Conservation (phyloP, 352 stramenopile species). For the Phytophthora citricola region DNA sequence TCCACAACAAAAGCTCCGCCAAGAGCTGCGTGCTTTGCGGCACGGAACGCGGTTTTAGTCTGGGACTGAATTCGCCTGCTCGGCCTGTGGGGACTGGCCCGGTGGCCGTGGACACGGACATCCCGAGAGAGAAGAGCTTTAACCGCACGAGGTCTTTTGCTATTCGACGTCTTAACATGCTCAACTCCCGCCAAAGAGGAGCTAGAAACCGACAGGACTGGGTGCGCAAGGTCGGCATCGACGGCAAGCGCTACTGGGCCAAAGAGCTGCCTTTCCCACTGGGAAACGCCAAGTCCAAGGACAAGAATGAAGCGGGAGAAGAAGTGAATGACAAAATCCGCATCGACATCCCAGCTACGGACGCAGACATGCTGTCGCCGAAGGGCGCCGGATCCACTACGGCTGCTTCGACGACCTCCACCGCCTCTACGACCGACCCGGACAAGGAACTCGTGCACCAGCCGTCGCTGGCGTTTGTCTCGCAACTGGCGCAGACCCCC, state of each 20-base stretch:
- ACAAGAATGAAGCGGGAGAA: conserved; percentile 16
- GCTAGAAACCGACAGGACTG: conserved; percentile 85
- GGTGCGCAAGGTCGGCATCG: conserved; percentile 81
- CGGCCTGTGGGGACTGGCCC: conserved; percentile 34
- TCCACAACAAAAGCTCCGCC: conserved; percentile 86
- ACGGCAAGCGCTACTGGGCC: conserved; percentile 88
- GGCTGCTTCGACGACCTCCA: conserved; percentile 23
- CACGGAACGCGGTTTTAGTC: conserved; percentile 82
- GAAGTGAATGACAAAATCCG: conserved; percentile 25
- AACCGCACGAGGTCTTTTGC: conserved; percentile 89
- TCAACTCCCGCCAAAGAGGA: conserved; percentile 82
- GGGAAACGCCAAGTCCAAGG: conserved; percentile 43
- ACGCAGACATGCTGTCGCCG: conserved; percentile 54
- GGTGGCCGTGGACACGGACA: conserved; percentile 53
- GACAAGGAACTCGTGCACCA: conserved; percentile 82
- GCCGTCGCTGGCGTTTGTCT: conserved; percentile 87
- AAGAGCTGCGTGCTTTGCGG: conserved; percentile 83
- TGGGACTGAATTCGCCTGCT: conserved; percentile 63
- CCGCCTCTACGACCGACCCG: conserved; percentile 19
- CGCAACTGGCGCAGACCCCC: conserved; percentile 82
- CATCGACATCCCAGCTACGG: conserved; percentile 51
- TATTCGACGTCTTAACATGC: conserved; percentile 89
- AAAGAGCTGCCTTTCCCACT: conserved; percentile 68
- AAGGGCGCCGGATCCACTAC: conserved; percentile 24
- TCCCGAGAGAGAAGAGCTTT: conserved; percentile 67